Conservation (phyloP, 768 basidiomycete genomes). For the Rhizopogon vulgaris region DNA sequence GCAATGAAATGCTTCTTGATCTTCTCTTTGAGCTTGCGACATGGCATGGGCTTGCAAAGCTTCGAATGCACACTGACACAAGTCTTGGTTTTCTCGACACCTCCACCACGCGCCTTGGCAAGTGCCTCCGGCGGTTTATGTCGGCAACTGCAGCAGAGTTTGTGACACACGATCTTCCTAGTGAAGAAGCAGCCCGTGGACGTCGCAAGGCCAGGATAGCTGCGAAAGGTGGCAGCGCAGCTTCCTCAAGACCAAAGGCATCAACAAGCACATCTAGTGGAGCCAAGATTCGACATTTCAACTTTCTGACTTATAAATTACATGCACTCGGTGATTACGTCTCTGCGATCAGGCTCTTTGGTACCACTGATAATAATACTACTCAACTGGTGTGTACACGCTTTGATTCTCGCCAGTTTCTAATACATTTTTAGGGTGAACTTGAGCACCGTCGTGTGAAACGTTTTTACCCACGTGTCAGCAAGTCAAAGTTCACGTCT, state of each 20-base stretch:
- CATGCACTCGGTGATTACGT: slow-evolving; percentile 9
- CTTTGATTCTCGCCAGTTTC: no score
- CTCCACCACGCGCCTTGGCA: slow-evolving; percentile 9
- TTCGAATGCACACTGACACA: slow-evolving; percentile 11
- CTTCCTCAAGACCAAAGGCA: no score
- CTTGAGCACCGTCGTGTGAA: slow-evolving; percentile 31
- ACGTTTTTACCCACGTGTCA: slow-evolving; percentile 27
- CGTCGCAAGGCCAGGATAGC: not conserved
- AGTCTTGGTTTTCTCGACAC: slow-evolving; percentile 7
- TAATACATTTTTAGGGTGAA: slow-evolving; percentile 34
- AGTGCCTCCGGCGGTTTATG: not conserved
- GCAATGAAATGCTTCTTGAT: no score
- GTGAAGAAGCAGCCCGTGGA: slow-evolving; percentile 28
- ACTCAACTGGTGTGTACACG: slow-evolving; percentile 20
- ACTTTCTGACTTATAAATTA: slow-evolving; percentile 7
- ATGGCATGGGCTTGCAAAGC: slow-evolving; percentile 16
- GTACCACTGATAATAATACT: slow-evolving; percentile 30
- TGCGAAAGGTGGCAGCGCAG: no score
- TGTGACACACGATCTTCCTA: slow-evolving; percentile 29
- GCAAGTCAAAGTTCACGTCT: slow-evolving; percentile 19
- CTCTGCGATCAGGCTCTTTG: slow-evolving; percentile 9
- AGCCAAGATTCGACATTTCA: slow-evolving; percentile 1
- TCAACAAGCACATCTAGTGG: no score
- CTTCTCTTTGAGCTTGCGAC: slow-evolving; percentile 5
- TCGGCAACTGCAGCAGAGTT: slow-evolving; percentile 4